Evolutionary conservation across 148 eudicot genomes (phyloP).

Genomic region (Cornus florida): DNA sequence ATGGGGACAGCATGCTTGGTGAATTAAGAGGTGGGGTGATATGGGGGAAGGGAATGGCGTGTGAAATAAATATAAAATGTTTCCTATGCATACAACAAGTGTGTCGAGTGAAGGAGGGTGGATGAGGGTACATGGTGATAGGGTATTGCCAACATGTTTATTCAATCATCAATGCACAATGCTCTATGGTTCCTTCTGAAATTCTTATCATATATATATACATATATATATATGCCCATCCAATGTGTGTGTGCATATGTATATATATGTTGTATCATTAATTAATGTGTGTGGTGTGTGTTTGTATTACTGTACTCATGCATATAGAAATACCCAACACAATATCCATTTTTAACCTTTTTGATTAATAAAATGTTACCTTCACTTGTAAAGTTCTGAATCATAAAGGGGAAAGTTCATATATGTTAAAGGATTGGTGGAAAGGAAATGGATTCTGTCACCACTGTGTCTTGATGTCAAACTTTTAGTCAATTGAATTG

Average conservation of each 20-base stretch:
- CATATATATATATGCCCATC: constrained; percentile 9
- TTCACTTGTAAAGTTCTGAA: constrained; percentile 9
- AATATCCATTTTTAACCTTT: constrained; percentile 13
- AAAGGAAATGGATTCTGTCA: background rate
- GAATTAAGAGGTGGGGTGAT: background rate
- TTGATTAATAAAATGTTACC: background rate
- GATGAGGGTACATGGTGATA: constrained; percentile 23
- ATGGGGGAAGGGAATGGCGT: constrained; percentile 37
- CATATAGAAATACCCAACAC: constrained; percentile 2
- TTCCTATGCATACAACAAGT: constrained; percentile 39
- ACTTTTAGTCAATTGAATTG: too few species aligned
- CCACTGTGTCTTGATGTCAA: too few species aligned
- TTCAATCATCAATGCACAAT: constrained; percentile 22
- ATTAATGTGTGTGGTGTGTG: background rate
- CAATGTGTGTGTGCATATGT: constrained; percentile 24
- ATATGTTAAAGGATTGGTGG: too few species aligned
- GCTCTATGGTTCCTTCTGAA: background rate
- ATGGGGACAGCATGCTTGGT: constrained; percentile 37
- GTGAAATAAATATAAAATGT: constrained; percentile 34
- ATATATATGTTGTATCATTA: background rate
- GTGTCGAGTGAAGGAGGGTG: constrained; percentile 21
- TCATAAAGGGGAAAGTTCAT: background rate
- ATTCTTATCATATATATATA: background rate
- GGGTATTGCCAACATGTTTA: constrained; percentile 28
- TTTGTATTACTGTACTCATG: too few species aligned